Conservation (phyloP, 495 filamentous ascomycete genomes). For the Penicillium chermesinum region DNA sequence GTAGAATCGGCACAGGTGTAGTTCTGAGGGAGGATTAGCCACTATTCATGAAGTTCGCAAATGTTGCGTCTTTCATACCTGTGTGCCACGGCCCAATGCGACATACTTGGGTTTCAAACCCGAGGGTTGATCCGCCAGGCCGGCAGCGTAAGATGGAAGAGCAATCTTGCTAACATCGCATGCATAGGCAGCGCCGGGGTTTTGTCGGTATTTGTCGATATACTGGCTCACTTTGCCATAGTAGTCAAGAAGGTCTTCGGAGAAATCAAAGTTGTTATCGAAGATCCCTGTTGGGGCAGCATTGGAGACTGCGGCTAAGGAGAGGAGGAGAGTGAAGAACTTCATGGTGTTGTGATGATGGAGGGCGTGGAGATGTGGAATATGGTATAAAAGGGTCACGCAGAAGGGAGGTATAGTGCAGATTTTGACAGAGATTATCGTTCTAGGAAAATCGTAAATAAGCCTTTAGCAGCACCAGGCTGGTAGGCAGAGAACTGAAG, state of each 20-base stretch:
- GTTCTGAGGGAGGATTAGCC: conserved; percentile 52
- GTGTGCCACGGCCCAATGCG: conserved; percentile 77
- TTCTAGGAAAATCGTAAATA: neutral
- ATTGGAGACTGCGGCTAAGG: conserved; percentile 27
- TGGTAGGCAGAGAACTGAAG: conserved; percentile 6
- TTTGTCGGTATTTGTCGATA: conserved; percentile 23
- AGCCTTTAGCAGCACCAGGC: conserved; percentile 17
- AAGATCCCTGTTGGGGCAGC: conserved; percentile 34
- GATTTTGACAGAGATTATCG: neutral
- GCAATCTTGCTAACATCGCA: conserved; percentile 38
- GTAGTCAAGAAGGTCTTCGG: conserved; percentile 32
- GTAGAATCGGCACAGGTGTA: conserved; percentile 72
- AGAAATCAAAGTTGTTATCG: conserved; percentile 34
- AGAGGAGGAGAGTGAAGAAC: conserved; percentile 23
- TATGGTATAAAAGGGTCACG: neutral
- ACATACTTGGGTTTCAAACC: conserved; percentile 66
- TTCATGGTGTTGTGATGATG: conserved; percentile 24
- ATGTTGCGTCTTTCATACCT: conserved; percentile 28
- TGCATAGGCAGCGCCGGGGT: conserved; percentile 7
- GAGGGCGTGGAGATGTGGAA: neutral
- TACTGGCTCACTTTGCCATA: conserved; percentile 37
- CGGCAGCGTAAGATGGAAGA: conserved; percentile 36
- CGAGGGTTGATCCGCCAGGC: conserved; percentile 49
- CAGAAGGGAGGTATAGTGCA: neutral
- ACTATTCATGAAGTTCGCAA: neutral